A percentile compares a stretch with the other conserved stretches of the same genome.
Conservation (phyloP, 306 rosid species). For the peach (Prunus persica) region DNA sequence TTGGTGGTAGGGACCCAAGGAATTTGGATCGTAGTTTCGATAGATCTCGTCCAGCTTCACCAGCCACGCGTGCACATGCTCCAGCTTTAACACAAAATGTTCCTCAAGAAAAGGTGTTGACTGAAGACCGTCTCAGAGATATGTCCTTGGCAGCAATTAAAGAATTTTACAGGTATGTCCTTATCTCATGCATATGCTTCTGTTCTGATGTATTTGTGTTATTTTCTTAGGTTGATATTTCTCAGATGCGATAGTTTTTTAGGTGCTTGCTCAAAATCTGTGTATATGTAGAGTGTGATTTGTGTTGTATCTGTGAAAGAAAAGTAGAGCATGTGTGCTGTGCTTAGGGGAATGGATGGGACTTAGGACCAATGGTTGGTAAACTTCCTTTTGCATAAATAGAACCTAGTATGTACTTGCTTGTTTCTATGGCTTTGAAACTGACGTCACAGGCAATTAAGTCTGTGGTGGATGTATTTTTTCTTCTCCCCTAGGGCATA, state of each 20-base stretch:
- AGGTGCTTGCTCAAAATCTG: background rate
- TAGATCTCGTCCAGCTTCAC: conserved; percentile 48
- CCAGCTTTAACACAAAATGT: conserved; percentile 37
- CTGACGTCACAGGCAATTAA: background rate
- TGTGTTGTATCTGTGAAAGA: background rate
- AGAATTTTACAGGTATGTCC: conserved; percentile 81
- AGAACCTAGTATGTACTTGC: background rate
- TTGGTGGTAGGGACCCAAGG: conserved; percentile 54
- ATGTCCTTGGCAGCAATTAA: conserved; percentile 75
- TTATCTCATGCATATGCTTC: conserved; percentile 7
- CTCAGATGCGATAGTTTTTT: background rate
- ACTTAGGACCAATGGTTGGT: background rate
- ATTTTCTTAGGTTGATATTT: background rate
- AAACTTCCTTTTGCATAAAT: background rate
- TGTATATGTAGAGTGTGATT: background rate
- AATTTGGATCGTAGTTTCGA: conserved; percentile 50
- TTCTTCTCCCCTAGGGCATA: background rate
- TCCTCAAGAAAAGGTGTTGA: conserved; percentile 34
- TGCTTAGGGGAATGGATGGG: background rate
- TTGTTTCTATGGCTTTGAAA: background rate
- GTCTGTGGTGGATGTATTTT: background rate
- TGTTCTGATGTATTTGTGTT: background rate
- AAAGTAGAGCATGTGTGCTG: background rate
- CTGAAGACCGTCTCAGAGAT: conserved; percentile 54
- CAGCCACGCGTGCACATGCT: conserved; percentile 46